Evolutionary conservation across 805 yeast species (phyloP).

Genomic region (Saccharomyces mikatae): DNA sequence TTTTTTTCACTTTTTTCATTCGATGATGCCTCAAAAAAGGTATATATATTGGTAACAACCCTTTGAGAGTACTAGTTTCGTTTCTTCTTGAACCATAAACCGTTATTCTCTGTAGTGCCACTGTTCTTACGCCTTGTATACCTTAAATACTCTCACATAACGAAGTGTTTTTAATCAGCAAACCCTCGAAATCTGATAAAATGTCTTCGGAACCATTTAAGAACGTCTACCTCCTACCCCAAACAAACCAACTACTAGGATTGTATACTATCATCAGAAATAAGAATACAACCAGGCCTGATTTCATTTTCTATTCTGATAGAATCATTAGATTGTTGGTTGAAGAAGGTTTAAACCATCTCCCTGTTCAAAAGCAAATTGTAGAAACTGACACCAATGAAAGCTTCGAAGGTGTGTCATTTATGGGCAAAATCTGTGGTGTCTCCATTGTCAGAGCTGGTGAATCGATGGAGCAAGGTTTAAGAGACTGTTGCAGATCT

Average conservation of each 20-base stretch:
- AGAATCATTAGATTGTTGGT: conserved; percentile 88
- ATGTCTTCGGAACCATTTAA: conserved; percentile 30
- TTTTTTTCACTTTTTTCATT: neutral
- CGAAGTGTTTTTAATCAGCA: neutral
- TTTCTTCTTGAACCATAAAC: neutral
- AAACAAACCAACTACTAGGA: conserved; percentile 83
- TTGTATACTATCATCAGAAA: conserved; percentile 87
- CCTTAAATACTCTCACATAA: neutral
- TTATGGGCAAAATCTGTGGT: conserved; percentile 92
- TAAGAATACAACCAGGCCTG: conserved; percentile 71
- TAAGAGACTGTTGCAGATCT: conserved; percentile 93
- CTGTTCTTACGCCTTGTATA: neutral
- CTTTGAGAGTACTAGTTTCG: neutral
- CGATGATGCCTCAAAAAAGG: neutral
- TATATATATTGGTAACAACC: neutral
- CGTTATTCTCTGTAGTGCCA: neutral
- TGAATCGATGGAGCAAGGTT: conserved; percentile 97
- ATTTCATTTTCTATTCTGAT: conserved; percentile 91
- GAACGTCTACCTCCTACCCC: conserved; percentile 65
- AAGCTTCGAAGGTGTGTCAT: conserved; percentile 65
- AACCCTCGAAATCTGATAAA: neutral
- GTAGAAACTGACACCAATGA: conserved; percentile 75
- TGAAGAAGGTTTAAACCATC: conserved; percentile 89
- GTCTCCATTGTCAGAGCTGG: conserved; percentile 98
- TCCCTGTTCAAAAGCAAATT: conserved; percentile 68